Evolutionary conservation across 2,329 filamentous ascomycete genomes (phyloP), one percentile per base, ranked within the genome.

Genomic region (Fusarium brachygibbosum): DNA sequence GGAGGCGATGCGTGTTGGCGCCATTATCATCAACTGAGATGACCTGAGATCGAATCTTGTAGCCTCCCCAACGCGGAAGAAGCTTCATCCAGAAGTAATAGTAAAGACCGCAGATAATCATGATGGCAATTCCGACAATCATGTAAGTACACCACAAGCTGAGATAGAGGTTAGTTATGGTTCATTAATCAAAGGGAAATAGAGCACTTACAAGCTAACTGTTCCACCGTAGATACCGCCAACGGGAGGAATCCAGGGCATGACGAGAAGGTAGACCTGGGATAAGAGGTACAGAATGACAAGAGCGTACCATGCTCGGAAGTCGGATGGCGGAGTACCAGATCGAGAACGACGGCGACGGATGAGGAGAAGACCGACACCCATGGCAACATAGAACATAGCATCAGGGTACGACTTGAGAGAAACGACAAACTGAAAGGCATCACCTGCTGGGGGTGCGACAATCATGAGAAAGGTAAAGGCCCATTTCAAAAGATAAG

Each of bases 181-280:
- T 4, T 17, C 9, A 3, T 10, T 4, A 5, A 12, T 32, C 3
- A 11, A 21, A 86, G 85, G 70, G 93, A 92, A 0, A 90, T 92
- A 2, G 84, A 90, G 68, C 93, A 93, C 87, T 34, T 88, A 93
- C 77, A 93, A 93, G 54, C 86, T 90, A 2, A 92, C 90, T 58
- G 90, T 87, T 0, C 90, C 90, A 0, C 85, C 87, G 34, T 85
- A 84, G 0, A 80, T 80, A 0, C 90, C 90, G 1, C 81, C 84
- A 1, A 82, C 81, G 0, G 91, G 91, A 3, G 90, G 91, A 68
- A 88, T 90, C 91, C 90, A 93, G 0, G 91, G 90, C 83, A 91
- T 91, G 17, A 89, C 83, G 3, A 93, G 78, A 44, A 92, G 79
- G 61, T 88, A 92, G 0, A 89, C 58, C 52, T 91, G 86, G 0